Evolutionary conservation across 2,329 filamentous ascomycete species (phyloP).

Genomic region (Pyricularia grisea): DNA sequence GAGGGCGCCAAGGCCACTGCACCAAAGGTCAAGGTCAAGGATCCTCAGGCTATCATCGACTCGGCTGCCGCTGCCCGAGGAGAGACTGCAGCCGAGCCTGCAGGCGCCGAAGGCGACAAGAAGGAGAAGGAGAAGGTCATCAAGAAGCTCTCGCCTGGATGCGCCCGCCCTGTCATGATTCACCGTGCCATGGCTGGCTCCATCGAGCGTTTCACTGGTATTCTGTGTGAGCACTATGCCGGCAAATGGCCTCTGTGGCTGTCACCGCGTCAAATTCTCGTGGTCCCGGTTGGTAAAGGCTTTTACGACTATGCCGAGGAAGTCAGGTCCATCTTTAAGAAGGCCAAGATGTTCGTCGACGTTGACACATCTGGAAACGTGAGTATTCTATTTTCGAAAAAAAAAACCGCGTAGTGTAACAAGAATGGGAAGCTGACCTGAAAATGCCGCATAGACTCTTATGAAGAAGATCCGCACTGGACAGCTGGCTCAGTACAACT

Average conservation of each 20-base stretch:
- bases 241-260: conserved; percentile 90
- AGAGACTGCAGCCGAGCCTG: conserved; percentile 3
- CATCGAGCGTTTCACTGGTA: conserved; percentile 55
- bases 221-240: conserved; percentile 74
- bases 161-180: conserved; percentile 76
- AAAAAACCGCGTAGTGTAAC: neutral
- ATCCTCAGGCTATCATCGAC: conserved; percentile 5
- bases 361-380: conserved; percentile 60
- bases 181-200: conserved; percentile 75
- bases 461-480: conserved; percentile 84
- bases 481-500: conserved; percentile 76
- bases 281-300: conserved; percentile 67
- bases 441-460: conserved; percentile 40
- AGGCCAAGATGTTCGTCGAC: conserved; percentile 60
- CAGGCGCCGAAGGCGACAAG: conserved; percentile 24
- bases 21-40: conserved; percentile 6
- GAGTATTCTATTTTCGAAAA: neutral
- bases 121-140: conserved; percentile 28
- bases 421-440: neutral
- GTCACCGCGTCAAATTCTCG: conserved; percentile 70
- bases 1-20: conserved; percentile 7
- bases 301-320: conserved; percentile 68
- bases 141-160: conserved; percentile 55
- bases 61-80: neutral
- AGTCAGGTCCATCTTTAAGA: conserved; percentile 59